Base-by-base conservation (phyloP, 1,139 yeast genomes). In the Candida sp. region DNA sequence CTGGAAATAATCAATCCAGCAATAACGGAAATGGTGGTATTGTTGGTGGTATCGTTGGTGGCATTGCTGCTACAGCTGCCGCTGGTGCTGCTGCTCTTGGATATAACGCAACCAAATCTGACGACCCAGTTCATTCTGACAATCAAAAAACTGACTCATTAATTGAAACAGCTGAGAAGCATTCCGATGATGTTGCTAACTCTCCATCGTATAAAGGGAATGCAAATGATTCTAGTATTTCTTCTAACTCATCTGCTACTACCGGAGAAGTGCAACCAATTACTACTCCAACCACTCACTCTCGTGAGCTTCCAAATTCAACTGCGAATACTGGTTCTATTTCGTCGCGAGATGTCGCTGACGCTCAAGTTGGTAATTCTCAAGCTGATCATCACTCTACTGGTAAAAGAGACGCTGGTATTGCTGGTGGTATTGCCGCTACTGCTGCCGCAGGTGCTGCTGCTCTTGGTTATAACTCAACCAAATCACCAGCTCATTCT, bases 391-490 rank as follows among this genome's bases (percentile, higher is more conserved):
- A 37, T 36, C 35, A 45, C 21, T 25, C 29, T 25, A 25, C 29
- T 6, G 9, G 9, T 9, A 25, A 25, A 9, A 25, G 29, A 25
- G 29, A 25, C 9, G 29, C 9, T 25, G 29, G 29, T 25, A 25
- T 25, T 6, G 29, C 9, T 25, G 29, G 29, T 25, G 29, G 29
- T 6, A 9, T 25, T 25, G 29, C 29, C 9, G 29, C 29, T 25
- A 9, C 43, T n/a, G 40, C 9, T 22, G 22, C 19, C n/a, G 40
- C 39, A 4, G 45, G 42, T 7, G 33, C 15, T 19, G 50, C 49
- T 36, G 52, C 53, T 12, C 38, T 45, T 23, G 55, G 49, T 22
- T 44, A 44, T 32, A 29, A 39, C 33, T 34, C 40, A 36, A n/a
- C 27, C 6, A 15, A 36, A 9, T 15, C 8, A 11, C 27, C 21